Evolutionary conservation across 495 filamentous ascomycete genomes (phyloP).

Genomic region (Clavariopsis aquatica): DNA sequence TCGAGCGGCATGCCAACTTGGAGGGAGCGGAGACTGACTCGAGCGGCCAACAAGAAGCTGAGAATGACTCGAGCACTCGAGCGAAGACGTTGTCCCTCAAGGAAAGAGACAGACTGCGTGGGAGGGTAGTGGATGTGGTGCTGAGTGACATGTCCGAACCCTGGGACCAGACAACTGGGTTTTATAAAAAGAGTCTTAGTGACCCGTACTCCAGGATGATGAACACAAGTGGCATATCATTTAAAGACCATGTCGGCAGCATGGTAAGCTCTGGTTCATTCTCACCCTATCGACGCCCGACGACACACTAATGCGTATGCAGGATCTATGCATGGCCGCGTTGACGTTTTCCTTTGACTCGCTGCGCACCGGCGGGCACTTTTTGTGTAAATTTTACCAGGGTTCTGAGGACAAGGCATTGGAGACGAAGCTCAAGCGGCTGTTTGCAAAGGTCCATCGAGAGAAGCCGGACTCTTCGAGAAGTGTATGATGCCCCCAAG

Average conservation of each 20-base stretch:
- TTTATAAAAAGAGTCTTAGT: slow-evolving; percentile 83
- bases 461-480: slow-evolving; percentile 91
- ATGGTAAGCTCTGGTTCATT: slow-evolving; percentile 66
- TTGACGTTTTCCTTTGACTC: slow-evolving; percentile 81
- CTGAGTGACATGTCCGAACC: slow-evolving; percentile 98
- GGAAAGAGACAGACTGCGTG: slow-evolving; percentile 41
- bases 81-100: slow-evolving; percentile 29
- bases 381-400: slow-evolving; percentile 97
- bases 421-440: slow-evolving; percentile 66
- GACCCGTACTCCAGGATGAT: slow-evolving; percentile 96
- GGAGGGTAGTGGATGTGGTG: slow-evolving; percentile 82
- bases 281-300: not conserved
- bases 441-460: slow-evolving; percentile 77
- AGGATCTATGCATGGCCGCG: slow-evolving; percentile 89
- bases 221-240: slow-evolving; percentile 87
- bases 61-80: slow-evolving; percentile 24
- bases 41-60: slow-evolving; percentile 22
- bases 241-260: slow-evolving; percentile 88
- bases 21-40: slow-evolving; percentile 34
- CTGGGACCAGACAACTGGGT: slow-evolving; percentile 78
- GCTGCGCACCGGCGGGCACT: slow-evolving; percentile 77
- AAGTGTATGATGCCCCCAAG: slow-evolving; percentile 62
- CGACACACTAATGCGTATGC: slow-evolving; percentile 9
- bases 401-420: slow-evolving; percentile 79
- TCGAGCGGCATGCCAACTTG: slow-evolving; percentile 40